Base-by-base conservation (phyloP, 345 rosid species). In the Melaleuca alternifolia region DNA sequence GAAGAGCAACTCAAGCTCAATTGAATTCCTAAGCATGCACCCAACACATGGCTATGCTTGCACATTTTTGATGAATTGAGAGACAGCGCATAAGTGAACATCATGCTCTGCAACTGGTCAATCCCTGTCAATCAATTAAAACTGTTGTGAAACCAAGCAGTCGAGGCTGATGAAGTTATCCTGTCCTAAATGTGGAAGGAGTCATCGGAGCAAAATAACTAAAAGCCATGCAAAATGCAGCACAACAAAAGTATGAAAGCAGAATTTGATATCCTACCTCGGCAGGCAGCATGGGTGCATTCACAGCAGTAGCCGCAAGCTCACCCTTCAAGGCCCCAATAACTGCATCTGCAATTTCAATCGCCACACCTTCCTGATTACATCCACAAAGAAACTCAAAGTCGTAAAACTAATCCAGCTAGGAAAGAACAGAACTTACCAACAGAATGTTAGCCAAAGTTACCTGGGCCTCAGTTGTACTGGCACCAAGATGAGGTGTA, bases 401-500 rank as follows among this genome's bases (percentile, higher is more conserved):
- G 50, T 26, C 5, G 11, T 81, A 83, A 41, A 83, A 51, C 50
- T 54, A 26, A 50, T 21, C 59, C 53, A 28, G 85, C 82, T 61
- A 3, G 11, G 18, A 23, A n/a, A 85, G 53, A 51, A 59, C 51
- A 84, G 28, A 57, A n/a, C 33, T 14, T 28, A 23, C 44, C 24
- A 56, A 10, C 52, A 23, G 50, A 5, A 83, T 65, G 24, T 7
- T 23, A 28, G 30, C 44, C 9, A 51, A 65, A 41, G 84, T 62
- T 6, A 90, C 91, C 87, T 90, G 90, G 57, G 93, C 91, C 86
- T 92, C 93, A 50, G 71, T 83, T 9, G 92, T 92, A 52, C 91
- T 90, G 61, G 91, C 92, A 51, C 93, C 92, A 33, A 92, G 92
- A 87, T 92, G 93, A 50, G 92, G 91, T 12, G 93, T 89, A 10